These are phyloP conservation scores for Pisolithus marmoratus DNA, from an alignment of 768 basidiomycete species.

Conservation along the genomic window DNA sequence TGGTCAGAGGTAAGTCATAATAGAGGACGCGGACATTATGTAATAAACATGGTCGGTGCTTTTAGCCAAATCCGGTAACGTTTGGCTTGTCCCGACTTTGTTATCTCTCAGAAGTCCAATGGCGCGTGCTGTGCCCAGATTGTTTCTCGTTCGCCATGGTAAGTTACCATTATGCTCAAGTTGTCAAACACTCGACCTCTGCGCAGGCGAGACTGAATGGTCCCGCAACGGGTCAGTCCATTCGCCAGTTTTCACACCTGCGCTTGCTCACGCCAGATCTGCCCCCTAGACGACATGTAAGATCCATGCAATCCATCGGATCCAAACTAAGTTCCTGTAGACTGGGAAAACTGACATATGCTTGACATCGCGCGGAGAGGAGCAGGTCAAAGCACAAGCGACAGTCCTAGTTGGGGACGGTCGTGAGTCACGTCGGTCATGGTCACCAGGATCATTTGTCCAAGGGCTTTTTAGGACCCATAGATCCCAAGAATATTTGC, in stretches of 20 bases:
- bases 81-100: too few relatives aligned
- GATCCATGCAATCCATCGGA: conserved; percentile 13
- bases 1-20: conserved; percentile 20
- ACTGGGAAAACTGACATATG: conserved; percentile 88
- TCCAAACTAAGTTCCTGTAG: conserved; percentile 32
- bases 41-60: not conserved
- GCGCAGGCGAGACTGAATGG: conserved; percentile 89
- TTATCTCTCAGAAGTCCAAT: too few relatives aligned
- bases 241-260: not conserved
- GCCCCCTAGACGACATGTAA: conserved; percentile 56
- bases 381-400: conserved; percentile 62
- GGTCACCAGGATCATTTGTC: not conserved
- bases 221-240: conserved; percentile 68
- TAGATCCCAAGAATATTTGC: conserved; percentile 76
- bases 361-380: conserved; percentile 70
- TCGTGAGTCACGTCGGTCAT: conserved; percentile 44
- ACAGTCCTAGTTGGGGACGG: conserved; percentile 66
- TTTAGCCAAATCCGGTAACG: not conserved
- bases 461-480: conserved; percentile 41
- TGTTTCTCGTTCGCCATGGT: conserved; percentile 82
- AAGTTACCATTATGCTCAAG: conserved; percentile 6
- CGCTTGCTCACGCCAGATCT: conserved; percentile 1
- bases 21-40: too few relatives aligned
- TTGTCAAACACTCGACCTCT: not conserved
- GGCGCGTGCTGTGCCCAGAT: conserved; percentile 57